phyloP scores from a whole-genome alignment of 2,329 filamentous ascomycete species.

The Hirsutella rhossiliensis region DNA sequence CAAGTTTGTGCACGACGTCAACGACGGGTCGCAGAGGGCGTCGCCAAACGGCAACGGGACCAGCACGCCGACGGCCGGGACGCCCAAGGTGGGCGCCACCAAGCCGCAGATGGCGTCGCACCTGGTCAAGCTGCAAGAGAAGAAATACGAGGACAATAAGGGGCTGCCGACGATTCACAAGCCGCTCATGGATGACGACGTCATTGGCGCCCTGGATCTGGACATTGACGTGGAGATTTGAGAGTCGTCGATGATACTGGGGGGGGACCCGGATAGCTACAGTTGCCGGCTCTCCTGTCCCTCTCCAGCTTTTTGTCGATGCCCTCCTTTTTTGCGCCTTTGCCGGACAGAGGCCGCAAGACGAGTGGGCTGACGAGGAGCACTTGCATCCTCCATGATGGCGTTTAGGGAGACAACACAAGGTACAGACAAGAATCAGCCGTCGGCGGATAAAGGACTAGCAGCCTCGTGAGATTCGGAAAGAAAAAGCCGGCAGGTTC shows the following conservation, averaged over 20 bases:
- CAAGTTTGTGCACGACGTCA: slow-evolving; percentile 55
- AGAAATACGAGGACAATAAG: slow-evolving; percentile 43
- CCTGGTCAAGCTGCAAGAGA: slow-evolving; percentile 39
- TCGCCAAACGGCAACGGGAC: slow-evolving; percentile 34
- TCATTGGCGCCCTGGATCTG: slow-evolving; percentile 79
- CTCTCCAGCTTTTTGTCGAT: too few species aligned
- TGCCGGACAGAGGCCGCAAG: too few species aligned
- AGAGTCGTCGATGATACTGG: background rate
- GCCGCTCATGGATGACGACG: slow-evolving; percentile 79
- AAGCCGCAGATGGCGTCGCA: slow-evolving; percentile 34
- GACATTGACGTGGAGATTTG: slow-evolving; percentile 86
- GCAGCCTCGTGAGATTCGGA: too few species aligned
- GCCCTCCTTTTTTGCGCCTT: too few species aligned
- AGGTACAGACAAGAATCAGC: too few species aligned
- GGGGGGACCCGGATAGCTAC: background rate
- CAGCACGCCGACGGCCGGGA: slow-evolving; percentile 39
- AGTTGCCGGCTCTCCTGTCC: too few species aligned
- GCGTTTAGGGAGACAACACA: too few species aligned
- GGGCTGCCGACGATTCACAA: slow-evolving; percentile 60
- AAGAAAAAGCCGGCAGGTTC: too few species aligned
- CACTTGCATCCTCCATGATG: too few species aligned
- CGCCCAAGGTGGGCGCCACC: slow-evolving; percentile 34
- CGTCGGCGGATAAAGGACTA: too few species aligned
- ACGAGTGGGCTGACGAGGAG: too few species aligned
- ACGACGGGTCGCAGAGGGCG: slow-evolving; percentile 34